Conservation (phyloP, 306 rosid species). For the Quercus alba region DNA sequence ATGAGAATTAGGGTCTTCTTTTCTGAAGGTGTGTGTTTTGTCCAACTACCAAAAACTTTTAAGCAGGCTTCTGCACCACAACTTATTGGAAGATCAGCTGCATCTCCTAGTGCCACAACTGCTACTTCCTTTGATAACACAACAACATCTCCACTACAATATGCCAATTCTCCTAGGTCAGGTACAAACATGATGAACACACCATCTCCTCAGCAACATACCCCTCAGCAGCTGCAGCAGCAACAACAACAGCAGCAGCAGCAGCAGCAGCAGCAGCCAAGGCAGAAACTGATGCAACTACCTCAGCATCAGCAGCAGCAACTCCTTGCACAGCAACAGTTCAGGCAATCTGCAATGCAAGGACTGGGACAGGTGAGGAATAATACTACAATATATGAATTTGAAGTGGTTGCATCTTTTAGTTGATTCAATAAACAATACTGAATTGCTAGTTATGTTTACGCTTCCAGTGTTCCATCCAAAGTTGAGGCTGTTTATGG, state of each 20-base stretch:
- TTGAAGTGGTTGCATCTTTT: conserved; percentile 7
- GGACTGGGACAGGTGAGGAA: conserved; percentile 77
- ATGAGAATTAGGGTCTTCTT: conserved; percentile 16
- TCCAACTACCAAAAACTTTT: conserved; percentile 15
- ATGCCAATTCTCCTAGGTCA: conserved; percentile 96
- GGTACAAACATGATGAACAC: conserved; percentile 73
- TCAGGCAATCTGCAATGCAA: conserved; percentile 78
- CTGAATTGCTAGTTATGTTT: neutral
- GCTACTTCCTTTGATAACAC: conserved; percentile 73
- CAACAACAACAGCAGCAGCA: conserved; percentile 18
- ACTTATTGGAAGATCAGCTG: conserved; percentile 89
- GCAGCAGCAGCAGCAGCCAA: conserved; percentile 48
- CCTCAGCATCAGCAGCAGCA: conserved; percentile 75
- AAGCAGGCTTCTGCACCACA: conserved; percentile 78
- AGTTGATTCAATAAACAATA: conserved; percentile 7
- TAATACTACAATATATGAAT: conserved; percentile 1
- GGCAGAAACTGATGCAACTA: conserved; percentile 74
- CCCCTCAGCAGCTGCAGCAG: conserved; percentile 56
- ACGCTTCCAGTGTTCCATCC: conserved; percentile 7
- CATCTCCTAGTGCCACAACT: conserved; percentile 77
- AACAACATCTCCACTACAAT: conserved; percentile 77
- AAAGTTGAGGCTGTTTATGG: neutral
- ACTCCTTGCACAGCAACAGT: conserved; percentile 83
- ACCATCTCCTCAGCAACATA: conserved; percentile 95
- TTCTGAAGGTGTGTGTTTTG: neutral